Conservation (phyloP, 257 asterid genomes). For the Phtheirospermum japonicum region DNA sequence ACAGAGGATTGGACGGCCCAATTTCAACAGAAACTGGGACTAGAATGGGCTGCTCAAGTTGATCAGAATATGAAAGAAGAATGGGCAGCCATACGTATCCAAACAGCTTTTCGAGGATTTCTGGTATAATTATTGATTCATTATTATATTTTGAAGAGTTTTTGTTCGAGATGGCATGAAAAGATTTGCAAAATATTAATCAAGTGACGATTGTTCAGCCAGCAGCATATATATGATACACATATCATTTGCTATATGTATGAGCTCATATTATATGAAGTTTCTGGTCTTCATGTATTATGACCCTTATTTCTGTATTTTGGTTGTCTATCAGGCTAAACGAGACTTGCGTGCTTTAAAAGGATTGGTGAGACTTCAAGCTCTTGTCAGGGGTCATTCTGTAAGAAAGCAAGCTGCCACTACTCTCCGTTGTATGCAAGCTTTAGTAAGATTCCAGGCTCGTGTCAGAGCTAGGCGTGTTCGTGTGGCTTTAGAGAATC, state of each 20-base stretch:
- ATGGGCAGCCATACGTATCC: constrained; percentile 65
- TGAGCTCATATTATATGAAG: background rate
- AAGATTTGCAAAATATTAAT: too few relatives aligned
- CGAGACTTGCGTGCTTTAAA: constrained; percentile 51
- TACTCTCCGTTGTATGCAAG: constrained; percentile 92
- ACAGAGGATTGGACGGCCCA: constrained; percentile 62
- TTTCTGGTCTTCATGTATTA: constrained; percentile 6
- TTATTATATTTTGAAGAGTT: background rate
- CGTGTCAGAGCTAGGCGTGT: constrained; percentile 62
- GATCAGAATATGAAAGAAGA: constrained; percentile 45
- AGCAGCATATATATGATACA: too few relatives aligned
- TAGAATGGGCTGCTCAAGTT: constrained; percentile 60
- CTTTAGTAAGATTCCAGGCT: constrained; percentile 89
- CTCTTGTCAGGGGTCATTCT: constrained; percentile 56
- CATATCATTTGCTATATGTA: background rate
- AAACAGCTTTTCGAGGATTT: constrained; percentile 66
- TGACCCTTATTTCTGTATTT: constrained; percentile 14
- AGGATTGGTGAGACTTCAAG: constrained; percentile 64
- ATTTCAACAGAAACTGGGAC: constrained; percentile 33
- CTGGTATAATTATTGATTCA: constrained; percentile 49
- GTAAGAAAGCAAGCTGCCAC: constrained; percentile 88
- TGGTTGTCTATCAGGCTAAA: constrained; percentile 43
- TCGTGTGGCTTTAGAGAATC: constrained; percentile 61
- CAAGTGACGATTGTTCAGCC: too few relatives aligned
- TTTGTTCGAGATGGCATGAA: too few relatives aligned